Base-by-base conservation (phyloP, 352 stramenopile genomes). In the Phytopythium litorale region DNA sequence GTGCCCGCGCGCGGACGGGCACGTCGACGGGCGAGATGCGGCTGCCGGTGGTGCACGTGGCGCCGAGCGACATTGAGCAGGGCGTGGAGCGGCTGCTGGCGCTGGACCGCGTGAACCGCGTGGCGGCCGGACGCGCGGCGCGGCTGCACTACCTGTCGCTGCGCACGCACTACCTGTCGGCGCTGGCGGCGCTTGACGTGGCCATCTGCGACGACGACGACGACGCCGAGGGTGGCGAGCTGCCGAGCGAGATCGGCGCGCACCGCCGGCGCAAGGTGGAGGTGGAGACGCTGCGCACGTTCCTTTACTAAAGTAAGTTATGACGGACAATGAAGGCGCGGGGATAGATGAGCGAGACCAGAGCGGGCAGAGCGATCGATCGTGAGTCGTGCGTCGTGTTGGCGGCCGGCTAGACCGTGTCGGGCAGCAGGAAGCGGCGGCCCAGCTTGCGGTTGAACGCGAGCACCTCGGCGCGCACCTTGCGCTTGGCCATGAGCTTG, bases 401-500 rank as follows among this genome's bases (percentile, higher is more conserved):
- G 28, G 3, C 9, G 35, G 15, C 7, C n/a, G 18, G 19, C 7
- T 35, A 45, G n/a, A 78, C 67, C 25, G 60, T 77, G 6, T 80
- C 62, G 3, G 83, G 83, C 21, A 92, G 66, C 56, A 92, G 56
- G 68, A 81, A 94, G 66, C 85, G 86, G 64, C 85, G 83, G 62
- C 82, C 82, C 35, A 88, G 75, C 58, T 88, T 87, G 58, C 68
- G 66, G 70, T 91, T 92, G 77, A 86, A 90, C 51, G 76, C 79
- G 52, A 94, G 67, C 19, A 83, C 78, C 54, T 90, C 58, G 32
- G 75, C 76, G 49, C 85, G 82, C 37, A 90, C 81, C 68, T 89
- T 88, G 53, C 83, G 81, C 78, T 91, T 91, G 56, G 78, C 67
- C 76, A 88, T 87, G 38, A 94, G 73, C 60, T 90, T 86, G 72